These are phyloP conservation scores for Pyrenopolyporus hunteri DNA, from an alignment of 495 filamentous ascomycete species.

Conservation along the genomic window DNA sequence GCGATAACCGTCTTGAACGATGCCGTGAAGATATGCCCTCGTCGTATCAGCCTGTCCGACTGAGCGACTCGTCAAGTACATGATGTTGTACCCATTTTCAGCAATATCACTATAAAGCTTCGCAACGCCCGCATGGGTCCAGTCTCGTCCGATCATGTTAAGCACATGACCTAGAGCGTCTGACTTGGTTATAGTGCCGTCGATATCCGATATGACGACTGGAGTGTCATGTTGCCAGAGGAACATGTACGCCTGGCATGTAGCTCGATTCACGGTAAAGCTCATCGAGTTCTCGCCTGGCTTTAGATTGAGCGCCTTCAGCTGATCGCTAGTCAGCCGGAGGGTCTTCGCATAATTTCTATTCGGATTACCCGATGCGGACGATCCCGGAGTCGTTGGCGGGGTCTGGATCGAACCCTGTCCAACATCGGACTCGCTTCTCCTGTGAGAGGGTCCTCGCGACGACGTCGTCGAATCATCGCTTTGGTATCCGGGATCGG, in stretches of 20 bases:
- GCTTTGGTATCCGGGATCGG: slow-evolving; percentile 93
- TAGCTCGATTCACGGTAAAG: slow-evolving; percentile 94
- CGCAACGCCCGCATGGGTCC: slow-evolving; percentile 95
- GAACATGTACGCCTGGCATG: slow-evolving; percentile 90
- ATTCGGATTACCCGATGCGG: slow-evolving; percentile 65
- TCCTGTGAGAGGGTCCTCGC: slow-evolving; percentile 48
- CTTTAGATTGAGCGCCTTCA: slow-evolving; percentile 84
- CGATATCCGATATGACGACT: slow-evolving; percentile 97
- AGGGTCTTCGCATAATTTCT: slow-evolving; percentile 96
- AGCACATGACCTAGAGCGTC: slow-evolving; percentile 97
- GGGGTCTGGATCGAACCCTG: slow-evolving; percentile 73
- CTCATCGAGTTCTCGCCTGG: slow-evolving; percentile 88
- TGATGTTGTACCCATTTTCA: slow-evolving; percentile 96
- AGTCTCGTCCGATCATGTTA: slow-evolving; percentile 97
- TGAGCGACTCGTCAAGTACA: slow-evolving; percentile 94
- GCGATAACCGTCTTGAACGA: slow-evolving; percentile 84
- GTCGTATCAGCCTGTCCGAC: slow-evolving; percentile 95
- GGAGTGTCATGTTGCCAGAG: slow-evolving; percentile 88
- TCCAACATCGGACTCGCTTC: slow-evolving; percentile 72
- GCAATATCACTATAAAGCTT: slow-evolving; percentile 97
- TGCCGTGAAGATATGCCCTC: slow-evolving; percentile 85
- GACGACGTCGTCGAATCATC: slow-evolving; percentile 57
- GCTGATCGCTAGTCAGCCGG: slow-evolving; percentile 92
- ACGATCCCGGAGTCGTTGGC: slow-evolving; percentile 72
- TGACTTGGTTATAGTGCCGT: slow-evolving; percentile 98